Evolutionary conservation across 306 rosid genomes (phyloP), one percentile per base, ranked within the genome.

Genomic region (Chamaecrista fasciculata): DNA sequence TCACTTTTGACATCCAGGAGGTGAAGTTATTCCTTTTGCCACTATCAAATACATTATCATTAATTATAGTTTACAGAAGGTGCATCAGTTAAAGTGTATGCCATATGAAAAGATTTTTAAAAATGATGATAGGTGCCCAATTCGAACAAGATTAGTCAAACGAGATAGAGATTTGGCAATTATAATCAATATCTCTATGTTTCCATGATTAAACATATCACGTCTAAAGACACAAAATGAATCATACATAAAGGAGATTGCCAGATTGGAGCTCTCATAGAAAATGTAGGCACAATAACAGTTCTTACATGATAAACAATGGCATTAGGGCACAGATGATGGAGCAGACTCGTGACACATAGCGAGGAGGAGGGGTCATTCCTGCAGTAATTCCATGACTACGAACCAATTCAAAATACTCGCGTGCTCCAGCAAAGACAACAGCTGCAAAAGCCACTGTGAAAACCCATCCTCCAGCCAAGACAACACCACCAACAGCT

Each of bases 331-430:
- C 89, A 85, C 96, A 88, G 62, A 86, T 85, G 66, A 94, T 79
- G 14, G 95, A 94, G 84, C 97, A 94, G 67, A 78, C 91, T 67
- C 81, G 88, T 26, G 99, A 94, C 28, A 94, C 95, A 2, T 82
- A 89, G 56, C 81, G 90, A n/a, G 99, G 99, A 66, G 99, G 99
- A 46, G 96, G 96, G 36, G 97, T 85, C 96, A 94, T 94, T 82
- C 99, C 96, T 31, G 64, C 91, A 34, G 97, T 73, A 52, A 94
- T 87, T 78, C 99, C 99, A 52, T 10, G 83, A 82, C 99, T 94
- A 63, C 92, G 78, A 72, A 94, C 95, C 86, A 94, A 78, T 69
- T 82, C 91, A 78, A 91, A 94, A 74, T 91, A 94, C 75, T 94
- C 99, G 4, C 92, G 89, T 33, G 97, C 87, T 12, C 92, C 92